Percentiles rank a stretch among this genome's conserved stretches.
Conservation (phyloP, 257 asterid species). For the Jacaranda mimosifolia region DNA sequence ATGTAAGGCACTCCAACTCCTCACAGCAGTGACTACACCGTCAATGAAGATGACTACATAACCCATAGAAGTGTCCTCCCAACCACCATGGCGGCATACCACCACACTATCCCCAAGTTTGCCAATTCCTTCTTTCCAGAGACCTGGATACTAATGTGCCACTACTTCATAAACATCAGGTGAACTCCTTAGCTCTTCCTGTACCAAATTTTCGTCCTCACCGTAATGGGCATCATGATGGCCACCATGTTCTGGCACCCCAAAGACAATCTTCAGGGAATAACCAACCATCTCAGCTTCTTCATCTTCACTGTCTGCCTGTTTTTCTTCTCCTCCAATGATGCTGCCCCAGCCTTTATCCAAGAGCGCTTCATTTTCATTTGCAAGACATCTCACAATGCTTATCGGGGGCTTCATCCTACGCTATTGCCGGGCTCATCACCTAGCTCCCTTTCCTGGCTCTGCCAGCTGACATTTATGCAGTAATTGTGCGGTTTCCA, state of each 20-base stretch:
- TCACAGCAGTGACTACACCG: constrained; percentile 76
- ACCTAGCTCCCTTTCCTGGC: constrained; percentile 85
- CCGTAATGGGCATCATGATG: constrained; percentile 90
- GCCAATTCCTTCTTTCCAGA: constrained; percentile 75
- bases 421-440: constrained; percentile 79
- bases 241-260: constrained; percentile 87
- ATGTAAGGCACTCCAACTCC: constrained; percentile 72
- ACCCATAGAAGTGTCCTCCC: constrained; percentile 52
- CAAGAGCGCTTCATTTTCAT: constrained; percentile 85
- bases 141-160: constrained; percentile 75
- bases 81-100: constrained; percentile 27
- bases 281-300: constrained; percentile 80
- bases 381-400: constrained; percentile 84
- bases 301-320: constrained; percentile 86
- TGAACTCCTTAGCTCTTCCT: constrained; percentile 91
- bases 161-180: constrained; percentile 79
- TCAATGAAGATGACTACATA: constrained; percentile 78
- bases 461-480: constrained; percentile 75
- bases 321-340: constrained; percentile 88
- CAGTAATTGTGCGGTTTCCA: constrained; percentile 78
- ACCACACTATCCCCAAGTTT: constrained; percentile 66
- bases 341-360: constrained; percentile 91
- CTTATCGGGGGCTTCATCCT: constrained; percentile 91
- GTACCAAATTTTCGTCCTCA: constrained; percentile 73
- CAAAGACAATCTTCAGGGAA: constrained; percentile 53